phyloP scores from a whole-genome alignment of 495 filamentous ascomycete species.

The Tuber borchii region DNA sequence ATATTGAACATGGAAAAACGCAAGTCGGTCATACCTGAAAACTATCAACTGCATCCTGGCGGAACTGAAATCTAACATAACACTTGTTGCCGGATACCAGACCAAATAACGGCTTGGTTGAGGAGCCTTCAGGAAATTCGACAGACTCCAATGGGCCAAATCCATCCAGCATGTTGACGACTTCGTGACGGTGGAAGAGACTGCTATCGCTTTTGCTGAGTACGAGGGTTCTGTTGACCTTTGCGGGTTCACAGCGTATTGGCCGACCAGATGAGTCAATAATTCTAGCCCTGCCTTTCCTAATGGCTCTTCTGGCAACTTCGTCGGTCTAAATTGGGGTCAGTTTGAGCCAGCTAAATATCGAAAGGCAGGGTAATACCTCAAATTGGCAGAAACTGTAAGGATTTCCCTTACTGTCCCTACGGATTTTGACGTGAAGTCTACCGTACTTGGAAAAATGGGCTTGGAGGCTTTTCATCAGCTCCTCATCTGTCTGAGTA shows the following conservation, averaged over 20 bases:
- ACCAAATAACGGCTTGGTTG: constrained; percentile 32
- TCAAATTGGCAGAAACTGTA: constrained; percentile 43
- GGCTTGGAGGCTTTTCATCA: constrained; percentile 35
- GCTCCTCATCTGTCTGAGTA: constrained; percentile 37
- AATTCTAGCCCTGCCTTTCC: constrained; percentile 35
- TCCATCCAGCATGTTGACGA: constrained; percentile 32
- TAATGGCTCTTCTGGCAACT: constrained; percentile 34
- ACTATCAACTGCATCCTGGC: constrained; percentile 40
- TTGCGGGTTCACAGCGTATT: constrained; percentile 40
- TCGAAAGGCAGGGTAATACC: constrained; percentile 6
- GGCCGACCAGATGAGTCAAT: constrained; percentile 38
- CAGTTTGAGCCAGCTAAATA: constrained; percentile 7
- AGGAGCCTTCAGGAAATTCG: constrained; percentile 32
- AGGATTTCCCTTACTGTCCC: constrained; percentile 39
- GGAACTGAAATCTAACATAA: constrained; percentile 37
- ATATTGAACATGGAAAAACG: neutral
- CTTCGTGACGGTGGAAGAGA: constrained; percentile 27
- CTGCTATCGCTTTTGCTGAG: constrained; percentile 31
- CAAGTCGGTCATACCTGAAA: constrained; percentile 26
- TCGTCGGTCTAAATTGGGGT: constrained; percentile 31
- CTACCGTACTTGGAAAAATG: constrained; percentile 38
- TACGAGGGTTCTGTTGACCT: constrained; percentile 39
- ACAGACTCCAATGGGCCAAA: constrained; percentile 37
- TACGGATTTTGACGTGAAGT: constrained; percentile 40
- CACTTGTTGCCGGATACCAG: constrained; percentile 33